Percentiles rank a stretch among this genome's conserved stretches.
phyloP scores from a whole-genome alignment of 1,284 basidiomycete genomes.

The Ustilago vetiveriae region DNA sequence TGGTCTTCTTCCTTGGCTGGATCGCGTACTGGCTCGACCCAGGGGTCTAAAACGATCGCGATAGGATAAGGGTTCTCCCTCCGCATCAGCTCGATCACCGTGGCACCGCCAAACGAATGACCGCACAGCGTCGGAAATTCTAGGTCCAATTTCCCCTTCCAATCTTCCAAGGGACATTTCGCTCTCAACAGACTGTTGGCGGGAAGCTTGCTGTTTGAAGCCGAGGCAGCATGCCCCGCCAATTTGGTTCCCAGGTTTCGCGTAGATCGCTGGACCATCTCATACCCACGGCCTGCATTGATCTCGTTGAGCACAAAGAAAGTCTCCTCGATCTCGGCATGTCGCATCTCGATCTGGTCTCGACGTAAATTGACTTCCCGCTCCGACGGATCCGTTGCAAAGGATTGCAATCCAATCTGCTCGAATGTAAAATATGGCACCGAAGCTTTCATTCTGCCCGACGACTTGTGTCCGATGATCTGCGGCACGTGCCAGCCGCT shows the following conservation, averaged over 20 bases:
- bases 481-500: conserved; percentile 4
- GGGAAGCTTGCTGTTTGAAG: neutral
- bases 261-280: conserved; percentile 52
- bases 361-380: conserved; percentile 69
- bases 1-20: conserved; percentile 34
- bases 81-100: conserved; percentile 52
- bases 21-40: conserved; percentile 56
- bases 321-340: conserved; percentile 69
- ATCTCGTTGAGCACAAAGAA: conserved; percentile 66
- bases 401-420: conserved; percentile 66
- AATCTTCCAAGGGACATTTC: conserved; percentile 29
- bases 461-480: conserved; percentile 12
- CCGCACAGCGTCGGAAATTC: conserved; percentile 45
- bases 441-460: conserved; percentile 20
- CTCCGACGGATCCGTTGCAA: conserved; percentile 34
- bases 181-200: conserved; percentile 11
- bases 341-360: conserved; percentile 70
- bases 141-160: conserved; percentile 57
- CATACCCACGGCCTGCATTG: conserved; percentile 56
- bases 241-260: conserved; percentile 51
- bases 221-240: conserved; percentile 9
- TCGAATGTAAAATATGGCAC: conserved; percentile 66
- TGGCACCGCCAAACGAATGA: conserved; percentile 66
- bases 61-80: conserved; percentile 32
- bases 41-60: conserved; percentile 56